Evolutionary conservation across 768 basidiomycete genomes (phyloP).

Genomic region (Nevesoporus exiguus): DNA sequence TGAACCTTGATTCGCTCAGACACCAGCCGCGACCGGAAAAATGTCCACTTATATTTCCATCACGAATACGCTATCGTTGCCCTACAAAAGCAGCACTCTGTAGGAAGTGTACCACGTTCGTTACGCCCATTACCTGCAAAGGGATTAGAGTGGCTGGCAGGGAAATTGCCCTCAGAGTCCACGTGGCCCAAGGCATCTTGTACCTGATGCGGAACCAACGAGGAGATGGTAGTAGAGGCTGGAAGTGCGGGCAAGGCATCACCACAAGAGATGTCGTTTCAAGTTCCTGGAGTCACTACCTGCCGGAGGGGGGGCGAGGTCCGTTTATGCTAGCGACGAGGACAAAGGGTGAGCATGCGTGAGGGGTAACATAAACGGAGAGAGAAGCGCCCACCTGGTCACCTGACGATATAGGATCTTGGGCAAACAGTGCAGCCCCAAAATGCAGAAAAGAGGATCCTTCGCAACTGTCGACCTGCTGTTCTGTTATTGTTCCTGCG

Average conservation of each 20-base stretch:
- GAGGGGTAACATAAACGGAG: neutral
- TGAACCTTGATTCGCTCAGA: too few relatives aligned
- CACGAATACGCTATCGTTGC: too few relatives aligned
- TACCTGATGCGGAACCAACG: neutral
- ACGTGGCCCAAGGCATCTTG: neutral
- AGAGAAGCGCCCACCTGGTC: slow-evolving; percentile 8
- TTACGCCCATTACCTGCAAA: neutral
- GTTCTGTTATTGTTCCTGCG: neutral
- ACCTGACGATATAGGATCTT: slow-evolving; percentile 3
- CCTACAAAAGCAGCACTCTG: too few relatives aligned
- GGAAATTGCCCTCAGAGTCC: neutral
- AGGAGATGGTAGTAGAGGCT: neutral
- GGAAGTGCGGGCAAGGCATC: neutral
- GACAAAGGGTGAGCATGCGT: slow-evolving; percentile 1
- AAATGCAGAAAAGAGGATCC: neutral
- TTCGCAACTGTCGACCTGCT: neutral
- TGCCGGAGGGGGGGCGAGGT: slow-evolving; percentile 1
- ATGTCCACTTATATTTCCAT: too few relatives aligned
- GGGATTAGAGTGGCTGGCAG: too few relatives aligned
- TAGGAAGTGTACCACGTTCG: too few relatives aligned
- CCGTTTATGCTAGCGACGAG: slow-evolving; percentile 13
- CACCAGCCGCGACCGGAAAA: too few relatives aligned
- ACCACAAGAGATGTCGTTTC: slow-evolving; percentile 13
- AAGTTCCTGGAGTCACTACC: slow-evolving; percentile 2
- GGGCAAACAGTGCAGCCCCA: slow-evolving; percentile 19